Percentiles rank a stretch among this genome's conserved stretches.
phyloP scores from a whole-genome alignment of 2,329 filamentous ascomycete genomes.

The Calonectria leucothoes region DNA sequence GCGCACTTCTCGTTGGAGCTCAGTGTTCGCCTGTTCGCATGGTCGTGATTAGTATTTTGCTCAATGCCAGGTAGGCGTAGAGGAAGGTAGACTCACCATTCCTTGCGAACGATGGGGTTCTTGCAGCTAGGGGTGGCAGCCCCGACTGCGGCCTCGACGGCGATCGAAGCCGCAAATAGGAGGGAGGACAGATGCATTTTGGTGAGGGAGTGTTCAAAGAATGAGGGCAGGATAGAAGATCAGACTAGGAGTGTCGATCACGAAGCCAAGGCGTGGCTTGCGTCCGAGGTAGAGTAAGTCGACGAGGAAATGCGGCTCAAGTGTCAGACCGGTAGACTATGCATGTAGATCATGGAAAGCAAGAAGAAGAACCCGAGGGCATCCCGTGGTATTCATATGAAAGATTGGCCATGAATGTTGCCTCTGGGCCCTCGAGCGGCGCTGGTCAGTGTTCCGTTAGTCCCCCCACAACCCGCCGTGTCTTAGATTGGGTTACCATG shows the following conservation, averaged over 20 bases:
- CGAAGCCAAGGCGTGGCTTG: not conserved
- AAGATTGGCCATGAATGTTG: not conserved
- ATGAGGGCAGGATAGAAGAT: not conserved
- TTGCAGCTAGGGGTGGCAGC: constrained; percentile 20
- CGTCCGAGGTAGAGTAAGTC: not conserved
- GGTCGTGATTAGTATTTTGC: not conserved
- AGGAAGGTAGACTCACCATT: constrained; percentile 24
- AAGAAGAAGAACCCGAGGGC: constrained; percentile 3
- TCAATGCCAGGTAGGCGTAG: not conserved
- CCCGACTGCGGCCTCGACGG: constrained; percentile 22
- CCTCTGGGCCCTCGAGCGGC: not conserved
- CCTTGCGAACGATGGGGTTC: constrained; percentile 28
- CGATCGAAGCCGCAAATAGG: constrained; percentile 9
- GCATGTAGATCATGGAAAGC: constrained; percentile 7
- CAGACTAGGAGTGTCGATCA: not conserved
- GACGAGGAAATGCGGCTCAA: not conserved
- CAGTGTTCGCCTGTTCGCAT: constrained; percentile 27
- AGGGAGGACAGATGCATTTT: constrained; percentile 20
- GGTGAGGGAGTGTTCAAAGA: not conserved
- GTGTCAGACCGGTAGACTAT: not conserved
- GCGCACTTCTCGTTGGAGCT: constrained; percentile 29
- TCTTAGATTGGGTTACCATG: not conserved
- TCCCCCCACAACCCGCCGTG: not conserved
- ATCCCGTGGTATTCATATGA: constrained; percentile 8
- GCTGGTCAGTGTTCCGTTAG: not conserved